phyloP scores from a whole-genome alignment of 306 rosid genomes.

The Ormosia emarginata region DNA sequence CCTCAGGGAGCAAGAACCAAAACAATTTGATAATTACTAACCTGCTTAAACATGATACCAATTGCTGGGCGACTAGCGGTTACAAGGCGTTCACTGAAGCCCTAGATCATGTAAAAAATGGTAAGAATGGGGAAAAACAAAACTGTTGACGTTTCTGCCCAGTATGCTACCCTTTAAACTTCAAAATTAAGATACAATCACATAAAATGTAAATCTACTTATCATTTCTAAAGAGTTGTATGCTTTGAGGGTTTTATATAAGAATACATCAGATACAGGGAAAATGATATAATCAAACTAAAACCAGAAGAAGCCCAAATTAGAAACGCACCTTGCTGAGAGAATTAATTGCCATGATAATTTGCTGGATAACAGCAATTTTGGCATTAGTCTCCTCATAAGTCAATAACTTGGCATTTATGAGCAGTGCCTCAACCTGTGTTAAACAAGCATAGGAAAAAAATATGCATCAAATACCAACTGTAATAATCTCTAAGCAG shows the following conservation, averaged over 20 bases:
- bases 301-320: conserved; percentile 14
- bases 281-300: not conserved
- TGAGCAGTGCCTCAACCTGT: conserved; percentile 75
- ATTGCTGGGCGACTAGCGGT: conserved; percentile 94
- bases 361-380: conserved; percentile 73
- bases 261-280: not conserved
- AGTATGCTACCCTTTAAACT: not conserved
- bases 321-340: conserved; percentile 83
- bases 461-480: conserved; percentile 15
- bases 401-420: conserved; percentile 55
- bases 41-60: conserved; percentile 97
- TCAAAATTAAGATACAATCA: not conserved
- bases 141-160: not conserved
- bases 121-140: not conserved
- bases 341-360: conserved; percentile 84
- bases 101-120: conserved; percentile 48
- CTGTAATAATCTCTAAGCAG: not conserved
- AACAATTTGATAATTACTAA: conserved; percentile 28
- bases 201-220: not conserved
- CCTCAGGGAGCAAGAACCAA: not conserved
- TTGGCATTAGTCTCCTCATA: conserved; percentile 68
- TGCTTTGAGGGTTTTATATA: not conserved
- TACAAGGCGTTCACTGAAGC: conserved; percentile 95
- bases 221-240: not conserved
- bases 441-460: conserved; percentile 16